Base-by-base conservation (phyloP, 176 grass and related monocot species). In the Oryza rufipogon region DNA sequence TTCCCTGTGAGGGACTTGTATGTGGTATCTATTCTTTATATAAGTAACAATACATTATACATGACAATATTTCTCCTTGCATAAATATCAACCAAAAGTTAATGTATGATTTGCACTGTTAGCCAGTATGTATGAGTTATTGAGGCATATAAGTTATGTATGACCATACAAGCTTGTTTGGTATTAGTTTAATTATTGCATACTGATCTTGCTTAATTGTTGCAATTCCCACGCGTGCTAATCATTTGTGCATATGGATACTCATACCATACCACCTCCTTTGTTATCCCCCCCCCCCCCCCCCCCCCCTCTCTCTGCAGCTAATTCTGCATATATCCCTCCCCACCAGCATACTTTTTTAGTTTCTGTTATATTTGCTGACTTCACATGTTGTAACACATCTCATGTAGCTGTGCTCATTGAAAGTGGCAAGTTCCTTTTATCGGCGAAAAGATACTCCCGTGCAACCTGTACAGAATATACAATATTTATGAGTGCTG, bases 381-480 rank as follows among this genome's bases (percentile, higher is more conserved):
- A 68, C 70, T 22, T 90, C 49, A 86, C 36, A 86, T 74, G 32
- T 16, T 34, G 17, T 73, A 48, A 78, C 34, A 44, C 22, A 16
- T 83, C 68, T 74, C 49, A 6, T 90, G 68, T 80, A 97, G 95
- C 86, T 84, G 95, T 94, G 75, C 81, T 91, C 2, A 52, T 83
- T 41, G 94, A 97, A 81, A 94, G 77, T 88, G 94, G 94, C 64
- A 97, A 97, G 51, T 97, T 97, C 76, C 90, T 97, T 80, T 78
- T 97, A 80, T 92, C 86, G 0, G 95, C 95, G 3, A 97, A 97
- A 89, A 84, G 92, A 83, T 89, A 85, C 48, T 89, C 90, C 32
- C 81, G 88, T 39, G 85, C 95, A 94, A 94, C 95, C 54, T 92
- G 82, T 88, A 97, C 95, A 65, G 95, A 97, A 73, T 97, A 97